phyloP scores from a whole-genome alignment of 2,329 filamentous ascomycete genomes.

The Colletotrichum acutatum region DNA sequence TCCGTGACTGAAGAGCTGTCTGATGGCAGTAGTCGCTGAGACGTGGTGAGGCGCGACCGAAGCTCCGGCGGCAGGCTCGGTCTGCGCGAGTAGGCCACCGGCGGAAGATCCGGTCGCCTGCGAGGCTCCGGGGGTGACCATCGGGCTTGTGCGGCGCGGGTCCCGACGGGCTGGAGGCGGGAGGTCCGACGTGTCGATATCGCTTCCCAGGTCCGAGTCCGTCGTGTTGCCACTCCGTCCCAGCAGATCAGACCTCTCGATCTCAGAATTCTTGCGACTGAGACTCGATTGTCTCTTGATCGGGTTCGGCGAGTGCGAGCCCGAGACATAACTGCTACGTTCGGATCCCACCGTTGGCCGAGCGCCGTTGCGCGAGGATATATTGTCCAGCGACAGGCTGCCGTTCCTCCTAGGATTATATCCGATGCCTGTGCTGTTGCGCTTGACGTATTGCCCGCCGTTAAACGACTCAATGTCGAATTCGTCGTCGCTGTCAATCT shows the following conservation, averaged over 20 bases:
- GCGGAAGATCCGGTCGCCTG: slow-evolving; percentile 32
- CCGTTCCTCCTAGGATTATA: slow-evolving; percentile 77
- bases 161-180: slow-evolving; percentile 67
- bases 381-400: slow-evolving; percentile 67
- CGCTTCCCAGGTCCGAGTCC: slow-evolving; percentile 70
- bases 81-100: slow-evolving; percentile 34
- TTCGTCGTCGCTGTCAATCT: slow-evolving; percentile 97
- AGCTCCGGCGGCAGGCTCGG: slow-evolving; percentile 32
- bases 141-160: slow-evolving; percentile 52
- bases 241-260: slow-evolving; percentile 68
- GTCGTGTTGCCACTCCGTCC: slow-evolving; percentile 57
- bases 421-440: slow-evolving; percentile 80
- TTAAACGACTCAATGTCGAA: slow-evolving; percentile 91
- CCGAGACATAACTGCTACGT: slow-evolving; percentile 63
- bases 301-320: slow-evolving; percentile 61
- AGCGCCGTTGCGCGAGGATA: slow-evolving; percentile 47
- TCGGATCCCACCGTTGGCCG: slow-evolving; percentile 15
- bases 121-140: slow-evolving; percentile 40
- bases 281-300: slow-evolving; percentile 57
- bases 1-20: slow-evolving; percentile 75
- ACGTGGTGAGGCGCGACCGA: slow-evolving; percentile 54
- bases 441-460: slow-evolving; percentile 82
- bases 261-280: slow-evolving; percentile 63
- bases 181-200: slow-evolving; percentile 74
- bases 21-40: slow-evolving; percentile 81